phyloP scores from a whole-genome alignment of 768 basidiomycete genomes.

The Pholiota microspora region DNA sequence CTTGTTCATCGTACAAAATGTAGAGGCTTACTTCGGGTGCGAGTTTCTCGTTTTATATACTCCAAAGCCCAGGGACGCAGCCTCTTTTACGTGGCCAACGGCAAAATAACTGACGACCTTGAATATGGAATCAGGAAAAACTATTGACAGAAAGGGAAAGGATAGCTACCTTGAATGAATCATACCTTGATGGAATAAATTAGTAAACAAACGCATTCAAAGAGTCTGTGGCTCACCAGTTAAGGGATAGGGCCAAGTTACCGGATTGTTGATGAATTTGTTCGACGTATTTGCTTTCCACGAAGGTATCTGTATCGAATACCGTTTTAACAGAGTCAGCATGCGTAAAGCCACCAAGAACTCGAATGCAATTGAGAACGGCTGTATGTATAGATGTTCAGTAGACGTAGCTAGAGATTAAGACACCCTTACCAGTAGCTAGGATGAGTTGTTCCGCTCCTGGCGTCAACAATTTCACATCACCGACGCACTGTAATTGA shows the following conservation, averaged over 20 bases:
- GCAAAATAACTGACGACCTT: conserved; percentile 66
- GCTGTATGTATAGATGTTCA: conserved; percentile 28
- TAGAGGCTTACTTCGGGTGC: conserved; percentile 59
- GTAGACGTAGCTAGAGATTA: not conserved
- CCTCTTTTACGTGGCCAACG: conserved; percentile 56
- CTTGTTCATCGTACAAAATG: not conserved
- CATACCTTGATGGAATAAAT: conserved; percentile 42
- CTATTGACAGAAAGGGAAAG: not conserved
- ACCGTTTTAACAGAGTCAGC: conserved; percentile 46
- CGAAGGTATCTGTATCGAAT: conserved; percentile 61
- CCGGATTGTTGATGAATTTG: conserved; percentile 43
- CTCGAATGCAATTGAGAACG: conserved; percentile 62
- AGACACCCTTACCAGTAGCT: conserved; percentile 42
- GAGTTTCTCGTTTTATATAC: conserved; percentile 55
- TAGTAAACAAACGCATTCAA: not conserved
- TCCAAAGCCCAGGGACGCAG: conserved; percentile 60
- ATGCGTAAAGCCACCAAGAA: conserved; percentile 58
- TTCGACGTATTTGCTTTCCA: conserved; percentile 51
- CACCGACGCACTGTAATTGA: conserved; percentile 47
- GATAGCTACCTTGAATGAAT: conserved; percentile 54
- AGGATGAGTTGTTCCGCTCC: conserved; percentile 51
- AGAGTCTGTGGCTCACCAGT: conserved; percentile 43
- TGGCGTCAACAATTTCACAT: conserved; percentile 55
- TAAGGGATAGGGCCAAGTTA: conserved; percentile 50
- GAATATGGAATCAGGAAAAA: not conserved